phyloP scores from a whole-genome alignment of 371 early-diverging fungal species.

The Mucor indicus region DNA sequence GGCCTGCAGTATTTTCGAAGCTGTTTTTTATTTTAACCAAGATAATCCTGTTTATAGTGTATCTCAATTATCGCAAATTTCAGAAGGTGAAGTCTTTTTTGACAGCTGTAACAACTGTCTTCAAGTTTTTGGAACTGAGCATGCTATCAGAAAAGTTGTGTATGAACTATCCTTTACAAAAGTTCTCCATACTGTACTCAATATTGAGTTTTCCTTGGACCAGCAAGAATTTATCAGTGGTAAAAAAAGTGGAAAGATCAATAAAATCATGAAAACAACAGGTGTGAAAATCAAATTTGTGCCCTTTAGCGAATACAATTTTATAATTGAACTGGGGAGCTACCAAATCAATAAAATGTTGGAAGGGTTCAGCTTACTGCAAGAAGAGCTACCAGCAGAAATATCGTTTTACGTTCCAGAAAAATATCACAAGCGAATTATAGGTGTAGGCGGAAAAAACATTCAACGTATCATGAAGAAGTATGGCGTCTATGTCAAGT shows the following conservation, averaged over 20 bases:
- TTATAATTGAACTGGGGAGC: slow-evolving; percentile 70
- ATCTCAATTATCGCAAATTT: slow-evolving; percentile 51
- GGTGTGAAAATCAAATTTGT: slow-evolving; percentile 52
- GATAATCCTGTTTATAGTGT: slow-evolving; percentile 37
- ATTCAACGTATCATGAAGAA: slow-evolving; percentile 96
- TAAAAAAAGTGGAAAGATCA: slow-evolving; percentile 94
- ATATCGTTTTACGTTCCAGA: slow-evolving; percentile 88
- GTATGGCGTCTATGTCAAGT: slow-evolving; percentile 93
- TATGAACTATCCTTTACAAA: slow-evolving; percentile 47
- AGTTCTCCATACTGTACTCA: slow-evolving; percentile 33
- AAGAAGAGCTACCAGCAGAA: slow-evolving; percentile 86
- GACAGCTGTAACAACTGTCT: slow-evolving; percentile 46
- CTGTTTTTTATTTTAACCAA: slow-evolving; percentile 51
- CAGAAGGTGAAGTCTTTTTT: slow-evolving; percentile 58
- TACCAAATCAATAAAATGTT: slow-evolving; percentile 54
- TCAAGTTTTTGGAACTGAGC: slow-evolving; percentile 67
- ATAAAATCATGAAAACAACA: slow-evolving; percentile 77
- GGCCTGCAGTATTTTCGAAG: slow-evolving; percentile 59
- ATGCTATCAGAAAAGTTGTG: slow-evolving; percentile 57
- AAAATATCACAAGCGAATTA: slow-evolving; percentile 89
- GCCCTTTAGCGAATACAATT: slow-evolving; percentile 72
- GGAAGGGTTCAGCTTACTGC: slow-evolving; percentile 68
- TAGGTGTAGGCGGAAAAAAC: slow-evolving; percentile 93
- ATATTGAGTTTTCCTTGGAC: slow-evolving; percentile 74
- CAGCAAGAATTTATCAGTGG: slow-evolving; percentile 91